phyloP scores from a whole-genome alignment of 306 rosid genomes.

The Leucaena leucocephala region DNA sequence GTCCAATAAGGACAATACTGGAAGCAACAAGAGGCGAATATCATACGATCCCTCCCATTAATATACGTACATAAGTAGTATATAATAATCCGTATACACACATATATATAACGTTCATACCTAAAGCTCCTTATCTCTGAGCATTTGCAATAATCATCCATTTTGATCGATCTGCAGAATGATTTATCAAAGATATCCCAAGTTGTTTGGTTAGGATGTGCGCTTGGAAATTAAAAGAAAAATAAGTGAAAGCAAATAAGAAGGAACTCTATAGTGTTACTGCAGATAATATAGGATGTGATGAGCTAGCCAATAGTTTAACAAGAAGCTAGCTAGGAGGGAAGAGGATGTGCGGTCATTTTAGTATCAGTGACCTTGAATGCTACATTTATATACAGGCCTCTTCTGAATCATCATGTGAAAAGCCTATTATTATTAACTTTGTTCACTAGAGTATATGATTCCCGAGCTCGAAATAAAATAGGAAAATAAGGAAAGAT shows the following conservation, averaged over 20 bases:
- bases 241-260: background rate
- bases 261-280: background rate
- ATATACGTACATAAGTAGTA: background rate
- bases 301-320: background rate
- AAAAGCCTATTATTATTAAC: background rate
- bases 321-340: background rate
- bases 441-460: background rate
- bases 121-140: background rate
- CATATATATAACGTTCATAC: background rate
- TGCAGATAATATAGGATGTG: background rate
- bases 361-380: constrained; percentile 10
- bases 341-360: constrained; percentile 14
- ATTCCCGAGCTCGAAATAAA: background rate
- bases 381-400: background rate
- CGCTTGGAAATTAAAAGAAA: background rate
- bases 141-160: background rate
- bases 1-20: constrained; percentile 55
- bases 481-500: background rate
- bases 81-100: background rate
- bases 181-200: background rate
- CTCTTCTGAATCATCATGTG: background rate
- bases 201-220: background rate
- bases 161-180: background rate
- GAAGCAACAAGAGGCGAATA: constrained; percentile 38
- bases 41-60: background rate